Conservation (phyloP, 2,329 filamentous ascomycete species). For the Fusarium sp. region DNA sequence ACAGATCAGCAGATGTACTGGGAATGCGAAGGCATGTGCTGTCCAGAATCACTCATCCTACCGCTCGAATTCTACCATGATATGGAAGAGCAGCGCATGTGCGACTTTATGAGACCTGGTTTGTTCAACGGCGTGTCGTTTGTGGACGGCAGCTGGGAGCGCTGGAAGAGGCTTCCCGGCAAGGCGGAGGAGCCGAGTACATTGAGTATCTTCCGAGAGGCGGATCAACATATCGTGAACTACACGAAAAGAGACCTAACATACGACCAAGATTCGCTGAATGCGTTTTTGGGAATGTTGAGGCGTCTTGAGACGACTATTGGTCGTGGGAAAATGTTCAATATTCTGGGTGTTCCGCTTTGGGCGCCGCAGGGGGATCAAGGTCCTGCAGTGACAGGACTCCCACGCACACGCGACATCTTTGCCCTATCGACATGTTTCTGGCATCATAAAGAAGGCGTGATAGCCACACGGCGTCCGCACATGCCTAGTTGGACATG, state of each 20-base stretch:
- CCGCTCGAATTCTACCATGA: constrained; percentile 50
- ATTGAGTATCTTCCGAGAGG: constrained; percentile 51
- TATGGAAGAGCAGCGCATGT: constrained; percentile 50
- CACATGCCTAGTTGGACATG: constrained; percentile 54
- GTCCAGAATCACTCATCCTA: constrained; percentile 50
- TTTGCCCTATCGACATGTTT: constrained; percentile 52
- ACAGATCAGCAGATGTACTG: constrained; percentile 55
- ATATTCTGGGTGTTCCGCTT: constrained; percentile 49
- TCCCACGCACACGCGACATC: constrained; percentile 48
- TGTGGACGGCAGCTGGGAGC: constrained; percentile 52
- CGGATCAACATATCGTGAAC: constrained; percentile 49
- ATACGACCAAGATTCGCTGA: constrained; percentile 50
- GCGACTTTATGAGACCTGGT: constrained; percentile 51
- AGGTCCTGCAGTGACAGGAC: constrained; percentile 18
- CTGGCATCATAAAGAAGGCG: constrained; percentile 50
- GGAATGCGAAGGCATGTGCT: constrained; percentile 54
- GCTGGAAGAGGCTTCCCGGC: constrained; percentile 49
- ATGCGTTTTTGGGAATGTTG: constrained; percentile 49
- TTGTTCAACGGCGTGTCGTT: constrained; percentile 52
- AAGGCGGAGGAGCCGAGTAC: constrained; percentile 48
- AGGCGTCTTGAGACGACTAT: constrained; percentile 48
- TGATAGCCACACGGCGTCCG: constrained; percentile 41
- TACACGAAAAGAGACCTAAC: constrained; percentile 48
- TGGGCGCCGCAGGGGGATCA: constrained; percentile 44
- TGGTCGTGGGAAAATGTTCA: constrained; percentile 47